Base-by-base conservation (phyloP, 331 rosid genomes). In the Malus hybrid region DNA sequence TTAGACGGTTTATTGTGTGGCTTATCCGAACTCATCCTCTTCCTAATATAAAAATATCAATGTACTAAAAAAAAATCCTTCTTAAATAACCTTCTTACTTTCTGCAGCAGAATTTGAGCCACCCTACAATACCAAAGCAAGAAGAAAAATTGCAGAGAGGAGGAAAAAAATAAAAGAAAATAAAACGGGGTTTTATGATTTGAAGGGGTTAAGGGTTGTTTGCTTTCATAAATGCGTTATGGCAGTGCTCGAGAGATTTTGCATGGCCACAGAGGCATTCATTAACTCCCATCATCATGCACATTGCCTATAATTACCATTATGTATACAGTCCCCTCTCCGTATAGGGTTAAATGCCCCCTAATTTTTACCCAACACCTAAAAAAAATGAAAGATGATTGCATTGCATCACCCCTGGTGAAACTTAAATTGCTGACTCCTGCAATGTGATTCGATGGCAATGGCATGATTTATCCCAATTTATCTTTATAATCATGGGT, bases 301-400 rank as follows among this genome's bases (percentile, higher is more conserved):
- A 85, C 96, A 82, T 77, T 82, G 85, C 83, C 83, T 86, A 90
- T 94, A 94, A 94, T 90, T 94, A 90, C 98, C 88, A 90, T 86
- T 86, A 90, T 91, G 89, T 89, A 86, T 87, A 71, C 48, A 42
- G 48, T 78, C 46, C 76, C 65, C 59, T 76, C n/a, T 61, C 64
- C 69, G 13, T 60, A 32, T 60, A 57, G 76, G 89, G 90, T 84
- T 10, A 42, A 86, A 90, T 85, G 87, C 11, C 32, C 70, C 80
- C 42, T 69, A 72, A 28, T 22, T 68, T 72, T 62, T 62, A 79
- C 77, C 66, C 29, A 76, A 71, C 66, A 42, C 4, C 2, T 0
- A 42, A 42, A 42, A 42, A 10, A 39, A 39, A 7, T 0, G 39
- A 50, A 64, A 42, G 16, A 52, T 3, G 31, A 80, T 77, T 42